Conservation (phyloP, 2,329 filamentous ascomycete species). For the Penicillium sp. region DNA sequence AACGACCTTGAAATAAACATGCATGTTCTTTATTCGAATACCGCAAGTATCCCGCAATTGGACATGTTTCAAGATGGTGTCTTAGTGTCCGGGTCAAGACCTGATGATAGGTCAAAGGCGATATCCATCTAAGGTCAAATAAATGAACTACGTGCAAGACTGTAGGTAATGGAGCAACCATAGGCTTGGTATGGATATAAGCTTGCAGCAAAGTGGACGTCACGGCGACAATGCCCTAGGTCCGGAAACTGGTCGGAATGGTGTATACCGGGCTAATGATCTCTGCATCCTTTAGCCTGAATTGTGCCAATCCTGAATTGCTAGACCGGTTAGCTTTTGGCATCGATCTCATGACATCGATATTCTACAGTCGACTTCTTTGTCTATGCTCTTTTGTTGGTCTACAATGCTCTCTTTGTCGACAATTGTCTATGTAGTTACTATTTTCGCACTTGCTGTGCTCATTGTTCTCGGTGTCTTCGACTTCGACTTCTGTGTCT, state of each 20-base stretch:
- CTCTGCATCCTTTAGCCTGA: not conserved
- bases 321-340: not conserved
- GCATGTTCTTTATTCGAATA: not conserved
- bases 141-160: not conserved
- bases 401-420: not conserved
- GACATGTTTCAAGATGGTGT: not conserved
- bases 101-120: constrained; percentile 1
- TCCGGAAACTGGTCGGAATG: constrained; percentile 2
- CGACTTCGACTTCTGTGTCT: not conserved
- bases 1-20: not conserved
- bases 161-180: not conserved
- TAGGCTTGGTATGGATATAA: not conserved
- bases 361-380: not conserved
- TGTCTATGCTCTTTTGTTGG: not conserved
- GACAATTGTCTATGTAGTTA: not conserved
- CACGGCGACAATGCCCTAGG: not conserved
- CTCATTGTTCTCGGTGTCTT: not conserved
- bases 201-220: not conserved
- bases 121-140: constrained; percentile 4
- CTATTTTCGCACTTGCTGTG: not conserved
- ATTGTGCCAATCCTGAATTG: not conserved
- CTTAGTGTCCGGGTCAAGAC: not conserved
- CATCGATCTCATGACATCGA: not conserved
- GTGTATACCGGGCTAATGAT: not conserved
- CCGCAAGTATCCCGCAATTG: not conserved